Percentiles rank a stretch among this genome's conserved stretches.
phyloP scores from a whole-genome alignment of 495 filamentous ascomycete species.

The Lepidopterella palustris region DNA sequence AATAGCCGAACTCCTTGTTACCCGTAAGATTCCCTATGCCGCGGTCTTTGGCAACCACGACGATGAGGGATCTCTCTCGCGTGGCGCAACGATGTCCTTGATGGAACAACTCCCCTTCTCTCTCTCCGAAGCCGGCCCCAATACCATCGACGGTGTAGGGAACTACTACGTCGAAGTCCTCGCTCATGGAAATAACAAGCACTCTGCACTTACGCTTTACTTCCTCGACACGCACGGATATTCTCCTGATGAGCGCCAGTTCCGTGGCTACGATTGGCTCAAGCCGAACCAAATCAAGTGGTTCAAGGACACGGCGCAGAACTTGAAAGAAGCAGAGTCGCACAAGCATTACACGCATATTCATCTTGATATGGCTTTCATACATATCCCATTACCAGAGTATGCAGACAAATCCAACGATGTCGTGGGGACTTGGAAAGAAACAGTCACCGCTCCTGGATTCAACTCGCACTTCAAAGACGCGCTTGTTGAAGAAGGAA shows the following conservation, averaged over 20 bases:
- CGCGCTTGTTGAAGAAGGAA: slow-evolving; percentile 74
- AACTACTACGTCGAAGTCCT: slow-evolving; percentile 93
- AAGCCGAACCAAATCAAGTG: slow-evolving; percentile 89
- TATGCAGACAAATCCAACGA: slow-evolving; percentile 51
- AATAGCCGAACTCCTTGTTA: slow-evolving; percentile 76
- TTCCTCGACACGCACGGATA: slow-evolving; percentile 90
- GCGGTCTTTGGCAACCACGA: slow-evolving; percentile 97
- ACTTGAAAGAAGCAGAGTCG: slow-evolving; percentile 57
- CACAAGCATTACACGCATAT: slow-evolving; percentile 72
- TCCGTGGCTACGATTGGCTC: slow-evolving; percentile 89
- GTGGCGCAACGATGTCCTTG: slow-evolving; percentile 72
- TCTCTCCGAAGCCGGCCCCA: slow-evolving; percentile 72
- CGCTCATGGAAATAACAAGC: slow-evolving; percentile 65
- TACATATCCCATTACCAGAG: slow-evolving; percentile 93
- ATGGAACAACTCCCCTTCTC: slow-evolving; percentile 84
- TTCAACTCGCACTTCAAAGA: slow-evolving; percentile 87
- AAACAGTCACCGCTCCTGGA: slow-evolving; percentile 73
- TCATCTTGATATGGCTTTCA: slow-evolving; percentile 94
- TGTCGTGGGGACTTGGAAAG: slow-evolving; percentile 48
- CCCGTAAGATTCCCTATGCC: slow-evolving; percentile 85
- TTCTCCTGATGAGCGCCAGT: slow-evolving; percentile 81
- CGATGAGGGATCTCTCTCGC: slow-evolving; percentile 77
- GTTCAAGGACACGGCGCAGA: slow-evolving; percentile 72
- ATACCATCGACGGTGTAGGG: slow-evolving; percentile 78
- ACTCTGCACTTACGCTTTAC: slow-evolving; percentile 89